These are phyloP conservation scores for Colletotrichum cereale DNA, from an alignment of 2,329 filamentous ascomycete genomes.

Conservation along the genomic window DNA sequence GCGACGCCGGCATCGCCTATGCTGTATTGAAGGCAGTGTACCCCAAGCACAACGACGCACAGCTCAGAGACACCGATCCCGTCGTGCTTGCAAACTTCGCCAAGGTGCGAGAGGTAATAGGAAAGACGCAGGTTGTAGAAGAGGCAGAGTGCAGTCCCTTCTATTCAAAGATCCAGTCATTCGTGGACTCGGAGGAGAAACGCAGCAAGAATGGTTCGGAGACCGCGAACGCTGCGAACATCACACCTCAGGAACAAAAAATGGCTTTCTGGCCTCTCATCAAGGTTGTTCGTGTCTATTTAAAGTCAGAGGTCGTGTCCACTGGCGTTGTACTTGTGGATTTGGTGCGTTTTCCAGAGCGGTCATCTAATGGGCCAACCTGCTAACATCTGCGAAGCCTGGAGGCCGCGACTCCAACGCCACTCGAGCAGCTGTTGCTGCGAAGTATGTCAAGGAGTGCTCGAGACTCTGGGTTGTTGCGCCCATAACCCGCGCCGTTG, in stretches of 20 bases:
- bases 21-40: constrained; percentile 62
- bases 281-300: constrained; percentile 60
- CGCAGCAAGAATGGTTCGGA: background rate
- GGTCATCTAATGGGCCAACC: background rate
- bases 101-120: constrained; percentile 9
- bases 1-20: constrained; percentile 56
- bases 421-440: constrained; percentile 68
- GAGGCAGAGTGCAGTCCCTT: constrained; percentile 1
- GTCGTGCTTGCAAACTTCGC: background rate
- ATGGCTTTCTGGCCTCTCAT: constrained; percentile 63
- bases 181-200: constrained; percentile 23
- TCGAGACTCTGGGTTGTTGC: constrained; percentile 73
- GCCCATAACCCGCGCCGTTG: constrained; percentile 70
- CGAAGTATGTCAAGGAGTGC: constrained; percentile 71
- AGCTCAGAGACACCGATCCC: background rate
- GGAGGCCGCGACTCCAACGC: constrained; percentile 71
- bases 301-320: constrained; percentile 50
- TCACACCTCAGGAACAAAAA: background rate
- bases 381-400: constrained; percentile 51
- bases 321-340: constrained; percentile 57
- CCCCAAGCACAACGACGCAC: constrained; percentile 43
- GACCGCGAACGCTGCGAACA: background rate
- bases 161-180: constrained; percentile 17
- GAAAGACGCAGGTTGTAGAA: constrained; percentile 1
- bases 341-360: constrained; percentile 54